Conservation (phyloP, 495 filamentous ascomycete species). For the Ramalina intermedia region DNA sequence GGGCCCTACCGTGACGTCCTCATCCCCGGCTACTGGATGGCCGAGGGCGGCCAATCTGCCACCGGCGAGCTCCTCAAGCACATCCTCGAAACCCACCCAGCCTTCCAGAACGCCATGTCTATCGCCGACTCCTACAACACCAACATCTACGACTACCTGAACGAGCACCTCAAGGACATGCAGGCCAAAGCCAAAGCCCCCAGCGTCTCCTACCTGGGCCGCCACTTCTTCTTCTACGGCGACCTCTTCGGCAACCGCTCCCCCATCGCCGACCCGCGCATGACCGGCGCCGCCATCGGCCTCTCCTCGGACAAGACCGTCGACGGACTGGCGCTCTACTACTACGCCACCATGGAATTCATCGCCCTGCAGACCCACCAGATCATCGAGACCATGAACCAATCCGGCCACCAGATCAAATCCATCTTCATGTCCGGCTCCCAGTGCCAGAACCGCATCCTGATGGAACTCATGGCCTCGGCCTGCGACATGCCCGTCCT, state of each 20-base stretch:
- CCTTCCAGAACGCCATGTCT: constrained; percentile 60
- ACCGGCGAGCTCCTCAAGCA: constrained; percentile 90
- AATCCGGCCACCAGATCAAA: constrained; percentile 62
- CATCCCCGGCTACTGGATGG: constrained; percentile 83
- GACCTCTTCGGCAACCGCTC: constrained; percentile 97
- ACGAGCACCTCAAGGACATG: constrained; percentile 72
- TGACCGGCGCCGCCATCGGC: constrained; percentile 79
- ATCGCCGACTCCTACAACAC: constrained; percentile 61
- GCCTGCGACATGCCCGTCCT: constrained; percentile 83
- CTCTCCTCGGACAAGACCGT: constrained; percentile 71
- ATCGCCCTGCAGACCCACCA: constrained; percentile 92
- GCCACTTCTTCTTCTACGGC: constrained; percentile 96
- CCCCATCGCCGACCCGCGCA: constrained; percentile 78
- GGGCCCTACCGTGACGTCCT: constrained; percentile 91
- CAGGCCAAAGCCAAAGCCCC: constrained; percentile 51
- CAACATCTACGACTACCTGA: constrained; percentile 90
- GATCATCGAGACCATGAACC: constrained; percentile 88
- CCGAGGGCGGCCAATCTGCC: constrained; percentile 89
- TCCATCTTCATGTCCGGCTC: constrained; percentile 98
- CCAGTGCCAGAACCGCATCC: constrained; percentile 86
- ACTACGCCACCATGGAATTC: constrained; percentile 92
- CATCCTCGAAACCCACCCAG: constrained; percentile 84
- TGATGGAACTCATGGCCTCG: constrained; percentile 82
- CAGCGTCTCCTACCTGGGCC: constrained; percentile 64
- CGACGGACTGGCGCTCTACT: constrained; percentile 75